Conservation (phyloP, 2,329 filamentous ascomycete species). For the Septoria linicola region DNA sequence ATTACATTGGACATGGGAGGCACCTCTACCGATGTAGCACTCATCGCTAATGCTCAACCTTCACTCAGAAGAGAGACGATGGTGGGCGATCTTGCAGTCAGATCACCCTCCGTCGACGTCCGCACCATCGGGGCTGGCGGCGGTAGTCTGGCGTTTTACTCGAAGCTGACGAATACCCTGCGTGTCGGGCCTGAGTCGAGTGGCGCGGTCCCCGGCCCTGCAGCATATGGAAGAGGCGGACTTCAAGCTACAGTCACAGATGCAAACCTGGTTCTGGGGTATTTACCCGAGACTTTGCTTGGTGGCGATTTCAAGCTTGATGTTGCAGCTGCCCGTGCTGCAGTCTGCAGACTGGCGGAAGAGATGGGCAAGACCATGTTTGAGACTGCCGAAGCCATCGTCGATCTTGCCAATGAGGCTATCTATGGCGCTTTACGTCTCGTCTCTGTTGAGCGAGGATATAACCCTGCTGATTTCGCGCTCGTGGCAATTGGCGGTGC, state of each 20-base stretch:
- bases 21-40: constrained; percentile 30
- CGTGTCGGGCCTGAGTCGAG: constrained; percentile 31
- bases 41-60: constrained; percentile 30
- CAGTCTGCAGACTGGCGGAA: constrained; percentile 27
- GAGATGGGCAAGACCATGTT: constrained; percentile 32
- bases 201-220: constrained; percentile 29
- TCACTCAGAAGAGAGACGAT: constrained; percentile 31
- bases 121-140: constrained; percentile 32
- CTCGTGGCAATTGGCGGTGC: constrained; percentile 31
- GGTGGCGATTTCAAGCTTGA: constrained; percentile 33
- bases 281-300: constrained; percentile 30
- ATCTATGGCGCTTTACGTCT: constrained; percentile 32
- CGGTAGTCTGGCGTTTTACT: constrained; percentile 31
- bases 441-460: constrained; percentile 31
- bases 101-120: constrained; percentile 30
- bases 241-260: constrained; percentile 32
- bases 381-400: constrained; percentile 31
- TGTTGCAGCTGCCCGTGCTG: constrained; percentile 26
- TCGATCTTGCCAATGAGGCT: constrained; percentile 32
- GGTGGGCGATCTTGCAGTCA: constrained; percentile 31
- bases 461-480: constrained; percentile 33
- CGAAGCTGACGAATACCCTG: constrained; percentile 30
- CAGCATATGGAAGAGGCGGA: constrained; percentile 31
- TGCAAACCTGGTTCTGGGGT: constrained; percentile 31
- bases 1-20: constrained; percentile 33